Evolutionary conservation across 1,139 yeast genomes (phyloP).

Genomic region (Debaryomyces coudertii): DNA sequence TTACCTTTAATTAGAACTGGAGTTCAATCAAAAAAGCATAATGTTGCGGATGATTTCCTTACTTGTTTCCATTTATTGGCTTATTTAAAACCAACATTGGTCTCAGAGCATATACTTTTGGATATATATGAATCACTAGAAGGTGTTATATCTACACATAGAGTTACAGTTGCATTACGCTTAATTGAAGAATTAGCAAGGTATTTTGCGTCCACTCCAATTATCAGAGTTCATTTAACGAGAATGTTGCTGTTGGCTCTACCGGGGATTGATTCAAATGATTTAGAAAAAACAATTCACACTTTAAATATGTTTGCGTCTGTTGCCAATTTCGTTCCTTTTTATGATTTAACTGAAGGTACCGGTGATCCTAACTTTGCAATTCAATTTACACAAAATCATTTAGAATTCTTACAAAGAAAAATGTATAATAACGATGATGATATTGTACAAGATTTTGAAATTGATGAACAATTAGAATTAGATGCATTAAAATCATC

Average conservation of each 20-base stretch:
- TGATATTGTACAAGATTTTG: slow-evolving; percentile 18
- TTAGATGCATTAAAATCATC: slow-evolving; percentile 70
- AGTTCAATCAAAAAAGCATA: slow-evolving; percentile 71
- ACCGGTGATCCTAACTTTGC: slow-evolving; percentile 60
- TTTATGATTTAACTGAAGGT: slow-evolving; percentile 54
- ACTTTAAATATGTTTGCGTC: slow-evolving; percentile 74
- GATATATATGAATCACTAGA: slow-evolving; percentile 86
- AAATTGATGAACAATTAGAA: slow-evolving; percentile 48
- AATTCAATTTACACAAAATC: slow-evolving; percentile 70
- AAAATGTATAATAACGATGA: slow-evolving; percentile 25
- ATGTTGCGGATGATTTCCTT: slow-evolving; percentile 62
- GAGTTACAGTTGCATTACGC: slow-evolving; percentile 74
- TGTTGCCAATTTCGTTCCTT: slow-evolving; percentile 73
- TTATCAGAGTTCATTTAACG: slow-evolving; percentile 77
- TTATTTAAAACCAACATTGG: slow-evolving; percentile 59
- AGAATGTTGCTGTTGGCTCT: slow-evolving; percentile 69
- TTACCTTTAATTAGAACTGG: slow-evolving; percentile 69
- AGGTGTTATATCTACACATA: slow-evolving; percentile 79
- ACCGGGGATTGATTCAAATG: slow-evolving; percentile 90
- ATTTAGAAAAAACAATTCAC: slow-evolving; percentile 70
- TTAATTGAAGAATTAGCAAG: slow-evolving; percentile 69
- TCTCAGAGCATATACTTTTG: slow-evolving; percentile 65
- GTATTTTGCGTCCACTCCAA: slow-evolving; percentile 64
- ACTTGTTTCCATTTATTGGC: slow-evolving; percentile 66
- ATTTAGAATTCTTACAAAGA: slow-evolving; percentile 53